Base-by-base conservation (phyloP, 2,329 filamentous ascomycete species). In the Aspergillus tanneri region DNA sequence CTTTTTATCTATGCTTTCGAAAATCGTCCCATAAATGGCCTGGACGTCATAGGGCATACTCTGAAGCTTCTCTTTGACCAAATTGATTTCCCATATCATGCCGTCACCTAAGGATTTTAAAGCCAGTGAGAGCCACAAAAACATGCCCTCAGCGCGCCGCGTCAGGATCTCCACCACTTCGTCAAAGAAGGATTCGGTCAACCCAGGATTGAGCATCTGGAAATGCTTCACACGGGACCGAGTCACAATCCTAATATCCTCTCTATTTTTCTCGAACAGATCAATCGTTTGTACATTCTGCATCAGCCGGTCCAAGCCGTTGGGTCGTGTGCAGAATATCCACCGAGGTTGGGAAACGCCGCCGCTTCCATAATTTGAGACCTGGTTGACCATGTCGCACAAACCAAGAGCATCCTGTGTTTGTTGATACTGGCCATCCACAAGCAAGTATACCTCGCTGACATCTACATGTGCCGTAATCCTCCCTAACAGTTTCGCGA, bases 71-170 rank as follows among this genome's bases (percentile, higher is more conserved):
- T 44, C 21, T 18, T 44, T 21, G 14, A 44, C 19, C 21, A 10
- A 4, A 10, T 18, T 11, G 28, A 35, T 30, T n/a, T 27, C 23
- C 41, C 41, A 44, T 8, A 25, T 11, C 19, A 35, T 30, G 28
- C 41, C 34, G 7, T 12, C 35, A 1, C 18, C 14, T 9, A 44
- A 14, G 30, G 34, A 27, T 16, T 35, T 30, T 4, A 44, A 16
- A 6, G 35, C 30, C 2, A 44, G 41, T 9, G 41, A 23, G 21
- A 44, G n/a, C 41, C 41, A 44, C 41, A 44, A 35, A 22, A 44
- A 44, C 41, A 44, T 44, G 30, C 41, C 41, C 14, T 44, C 35
- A 2, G 41, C 23, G 21, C 19, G 34, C 23, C 25, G 14, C 28
- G 34, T 44, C 0, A 44, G n/a, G 9, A 19, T 16, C 5, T 7